A percentile compares a stretch with the other conserved stretches of the same genome.
Conservation (phyloP, 1,139 yeast genomes). For the Geotrichum siamense region DNA sequence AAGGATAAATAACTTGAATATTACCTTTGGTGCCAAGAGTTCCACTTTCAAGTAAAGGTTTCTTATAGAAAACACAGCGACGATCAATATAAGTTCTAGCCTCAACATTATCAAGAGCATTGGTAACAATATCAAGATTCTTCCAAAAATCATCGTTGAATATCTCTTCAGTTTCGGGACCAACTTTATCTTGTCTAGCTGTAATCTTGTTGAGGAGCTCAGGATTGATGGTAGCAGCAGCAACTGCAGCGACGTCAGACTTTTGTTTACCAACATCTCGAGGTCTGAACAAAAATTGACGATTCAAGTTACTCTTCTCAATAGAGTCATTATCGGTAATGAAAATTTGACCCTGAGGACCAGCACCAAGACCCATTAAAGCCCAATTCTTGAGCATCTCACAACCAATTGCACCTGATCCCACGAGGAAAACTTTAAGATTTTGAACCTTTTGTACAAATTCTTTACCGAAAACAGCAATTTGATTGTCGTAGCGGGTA, state of each 20-base stretch:
- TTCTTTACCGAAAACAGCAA: slow-evolving; percentile 83
- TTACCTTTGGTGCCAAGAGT: slow-evolving; percentile 98
- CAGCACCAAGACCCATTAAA: slow-evolving; percentile 88
- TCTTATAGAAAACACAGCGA: slow-evolving; percentile 87
- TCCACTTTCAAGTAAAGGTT: slow-evolving; percentile 91
- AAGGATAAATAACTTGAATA: slow-evolving; percentile 92
- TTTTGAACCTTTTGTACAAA: slow-evolving; percentile 70
- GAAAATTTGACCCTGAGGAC: slow-evolving; percentile 73
- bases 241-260: slow-evolving; percentile 83
- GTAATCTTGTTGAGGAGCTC: slow-evolving; percentile 71
- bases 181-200: slow-evolving; percentile 78
- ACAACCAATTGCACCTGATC: slow-evolving; percentile 99
- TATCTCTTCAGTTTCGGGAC: slow-evolving; percentile 82
- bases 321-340: slow-evolving; percentile 94
- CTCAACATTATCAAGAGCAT: slow-evolving; percentile 94
- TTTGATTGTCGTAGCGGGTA: slow-evolving; percentile 85
- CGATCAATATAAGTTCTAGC: slow-evolving; percentile 97
- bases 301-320: slow-evolving; percentile 89
- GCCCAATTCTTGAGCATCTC: slow-evolving; percentile 99
- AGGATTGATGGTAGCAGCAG: slow-evolving; percentile 81
- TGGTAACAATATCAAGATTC: slow-evolving; percentile 76
- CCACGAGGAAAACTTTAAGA: slow-evolving; percentile 81
- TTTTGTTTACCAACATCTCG: slow-evolving; percentile 89
- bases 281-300: slow-evolving; percentile 92
- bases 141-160: slow-evolving; percentile 88